Conservation (phyloP, 495 filamentous ascomycete genomes). For the Daldinia bambusicola region DNA sequence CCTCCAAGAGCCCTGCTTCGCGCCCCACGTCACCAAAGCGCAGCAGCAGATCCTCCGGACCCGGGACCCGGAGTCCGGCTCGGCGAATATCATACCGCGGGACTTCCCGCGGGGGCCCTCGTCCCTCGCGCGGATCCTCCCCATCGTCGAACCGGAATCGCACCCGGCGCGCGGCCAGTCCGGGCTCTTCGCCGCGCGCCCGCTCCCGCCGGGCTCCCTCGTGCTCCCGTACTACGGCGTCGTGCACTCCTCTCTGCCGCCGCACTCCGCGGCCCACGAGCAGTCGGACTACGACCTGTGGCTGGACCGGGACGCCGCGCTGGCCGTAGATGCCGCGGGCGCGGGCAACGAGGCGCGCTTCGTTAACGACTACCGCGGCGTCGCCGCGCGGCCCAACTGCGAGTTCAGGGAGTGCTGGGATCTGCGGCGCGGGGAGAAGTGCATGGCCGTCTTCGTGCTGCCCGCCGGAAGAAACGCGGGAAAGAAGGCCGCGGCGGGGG, state of each 20-base stretch:
- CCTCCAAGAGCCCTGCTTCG: slow-evolving; percentile 62
- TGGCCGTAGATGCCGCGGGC: slow-evolving; percentile 71
- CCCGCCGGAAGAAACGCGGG: slow-evolving; percentile 62
- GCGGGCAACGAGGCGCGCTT: slow-evolving; percentile 76
- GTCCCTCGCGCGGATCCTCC: slow-evolving; percentile 61
- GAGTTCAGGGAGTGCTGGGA: slow-evolving; percentile 70
- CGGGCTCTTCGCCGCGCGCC: slow-evolving; percentile 71
- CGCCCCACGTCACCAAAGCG: slow-evolving; percentile 53
- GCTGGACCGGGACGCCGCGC: slow-evolving; percentile 64
- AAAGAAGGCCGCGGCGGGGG: slow-evolving; percentile 57
- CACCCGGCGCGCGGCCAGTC: slow-evolving; percentile 73
- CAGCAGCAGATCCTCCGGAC: slow-evolving; percentile 52
- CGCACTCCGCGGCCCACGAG: slow-evolving; percentile 50
- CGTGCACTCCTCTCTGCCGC: slow-evolving; percentile 60
- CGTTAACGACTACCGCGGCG: slow-evolving; percentile 78
- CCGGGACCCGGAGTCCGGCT: slow-evolving; percentile 41
- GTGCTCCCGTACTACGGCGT: slow-evolving; percentile 74
- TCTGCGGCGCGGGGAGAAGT: slow-evolving; percentile 56
- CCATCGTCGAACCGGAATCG: slow-evolving; percentile 57
- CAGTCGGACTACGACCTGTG: slow-evolving; percentile 73
- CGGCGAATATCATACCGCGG: slow-evolving; percentile 27
- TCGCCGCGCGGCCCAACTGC: slow-evolving; percentile 64
- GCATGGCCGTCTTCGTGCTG: slow-evolving; percentile 71
- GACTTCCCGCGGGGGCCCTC: slow-evolving; percentile 56
- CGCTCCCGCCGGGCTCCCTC: slow-evolving; percentile 65